Evolutionary conservation across 1,139 yeast species (phyloP).

Genomic region (Lodderomyces pseudojiufengensis): DNA sequence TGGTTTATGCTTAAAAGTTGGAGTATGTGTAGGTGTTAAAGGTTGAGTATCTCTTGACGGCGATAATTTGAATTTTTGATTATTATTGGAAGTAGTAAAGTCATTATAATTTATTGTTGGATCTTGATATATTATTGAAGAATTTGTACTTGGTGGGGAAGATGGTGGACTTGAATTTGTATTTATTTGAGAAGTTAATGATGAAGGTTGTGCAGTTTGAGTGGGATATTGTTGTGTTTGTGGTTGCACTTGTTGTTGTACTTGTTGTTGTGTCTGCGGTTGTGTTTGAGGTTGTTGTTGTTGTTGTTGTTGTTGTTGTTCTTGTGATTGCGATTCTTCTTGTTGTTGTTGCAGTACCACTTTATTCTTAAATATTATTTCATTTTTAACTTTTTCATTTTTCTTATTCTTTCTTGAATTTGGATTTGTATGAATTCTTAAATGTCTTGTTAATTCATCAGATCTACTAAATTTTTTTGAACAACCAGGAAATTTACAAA

Average conservation of each 20-base stretch:
- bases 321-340: not conserved
- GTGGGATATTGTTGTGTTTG: not conserved
- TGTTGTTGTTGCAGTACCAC: constrained; percentile 1
- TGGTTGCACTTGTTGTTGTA: not conserved
- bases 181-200: not conserved
- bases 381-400: constrained; percentile 9
- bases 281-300: constrained; percentile 1
- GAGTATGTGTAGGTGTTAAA: constrained; percentile 5
- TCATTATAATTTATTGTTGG: no score
- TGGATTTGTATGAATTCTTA: constrained; percentile 82
- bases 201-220: not conserved
- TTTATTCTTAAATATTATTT: constrained; percentile 2
- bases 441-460: constrained; percentile 88
- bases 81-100: no score
- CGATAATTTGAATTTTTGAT: no score
- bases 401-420: constrained; percentile 56
- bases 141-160: constrained; percentile 1
- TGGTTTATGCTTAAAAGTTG: constrained; percentile 1
- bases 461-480: constrained; percentile 79
- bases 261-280: not conserved
- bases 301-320: not conserved
- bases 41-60: not conserved
- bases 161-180: not conserved
- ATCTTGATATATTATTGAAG: not conserved
- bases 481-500: constrained; percentile 85